These are phyloP conservation scores for Beauveria medogensis DNA, from an alignment of 2,329 filamentous ascomycete genomes.

Conservation along the genomic window DNA sequence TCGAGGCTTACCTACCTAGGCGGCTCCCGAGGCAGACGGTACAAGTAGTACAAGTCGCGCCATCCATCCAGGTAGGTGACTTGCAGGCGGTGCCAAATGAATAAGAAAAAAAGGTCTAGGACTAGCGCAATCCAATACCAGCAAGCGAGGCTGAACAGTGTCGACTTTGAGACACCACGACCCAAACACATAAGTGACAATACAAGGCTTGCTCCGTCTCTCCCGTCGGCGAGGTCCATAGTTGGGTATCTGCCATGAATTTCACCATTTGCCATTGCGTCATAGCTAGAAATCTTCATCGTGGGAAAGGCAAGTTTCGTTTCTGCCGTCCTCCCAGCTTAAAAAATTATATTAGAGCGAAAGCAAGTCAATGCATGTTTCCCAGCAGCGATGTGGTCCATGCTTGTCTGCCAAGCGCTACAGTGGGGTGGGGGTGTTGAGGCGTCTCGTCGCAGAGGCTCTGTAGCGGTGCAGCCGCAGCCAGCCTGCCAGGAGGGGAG, in stretches of 20 bases:
- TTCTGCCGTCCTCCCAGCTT: neutral
- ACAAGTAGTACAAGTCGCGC: no score
- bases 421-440: neutral
- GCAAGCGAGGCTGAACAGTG: no score
- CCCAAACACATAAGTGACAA: neutral
- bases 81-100: no score
- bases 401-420: slow-evolving; percentile 2
- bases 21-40: no score
- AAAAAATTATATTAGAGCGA: neutral
- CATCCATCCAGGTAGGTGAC: no score
- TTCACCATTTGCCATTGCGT: neutral
- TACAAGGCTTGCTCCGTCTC: neutral
- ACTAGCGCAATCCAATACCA: no score
- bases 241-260: neutral
- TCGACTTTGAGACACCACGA: neutral
- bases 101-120: no score
- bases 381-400: neutral
- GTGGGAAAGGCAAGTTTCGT: slow-evolving; percentile 9
- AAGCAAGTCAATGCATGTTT: neutral
- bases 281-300: neutral
- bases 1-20: no score
- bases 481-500: no score
- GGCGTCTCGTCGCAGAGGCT: neutral
- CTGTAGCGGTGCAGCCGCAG: neutral
- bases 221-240: neutral